These are phyloP conservation scores for Hypoxylon sp. DNA, from an alignment of 2,329 filamentous ascomycete species.

Conservation along the genomic window DNA sequence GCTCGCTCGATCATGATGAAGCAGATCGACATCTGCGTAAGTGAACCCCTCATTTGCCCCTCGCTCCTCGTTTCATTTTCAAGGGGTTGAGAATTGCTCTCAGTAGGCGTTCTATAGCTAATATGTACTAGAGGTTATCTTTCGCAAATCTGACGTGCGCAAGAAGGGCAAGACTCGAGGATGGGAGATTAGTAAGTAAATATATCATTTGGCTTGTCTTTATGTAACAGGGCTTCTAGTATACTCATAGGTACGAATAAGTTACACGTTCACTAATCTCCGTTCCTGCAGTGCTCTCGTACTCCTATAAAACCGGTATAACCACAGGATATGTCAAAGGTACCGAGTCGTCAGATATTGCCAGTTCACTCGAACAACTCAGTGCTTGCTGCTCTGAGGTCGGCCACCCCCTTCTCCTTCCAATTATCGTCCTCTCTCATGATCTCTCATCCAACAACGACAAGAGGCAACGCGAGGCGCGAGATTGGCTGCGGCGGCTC, in stretches of 20 bases:
- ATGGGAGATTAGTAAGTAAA: slow-evolving; percentile 65
- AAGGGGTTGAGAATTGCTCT: background rate
- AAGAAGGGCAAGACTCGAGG: slow-evolving; percentile 73
- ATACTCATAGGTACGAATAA: background rate
- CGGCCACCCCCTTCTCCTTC: slow-evolving; percentile 69
- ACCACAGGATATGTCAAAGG: slow-evolving; percentile 73
- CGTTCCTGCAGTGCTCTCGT: slow-evolving; percentile 60
- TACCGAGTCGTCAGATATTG: slow-evolving; percentile 67
- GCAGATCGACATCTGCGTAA: slow-evolving; percentile 68
- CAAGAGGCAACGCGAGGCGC: slow-evolving; percentile 71
- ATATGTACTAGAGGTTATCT: slow-evolving; percentile 64
- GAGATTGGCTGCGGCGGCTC: slow-evolving; percentile 70
- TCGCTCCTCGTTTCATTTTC: background rate
- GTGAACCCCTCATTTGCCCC: slow-evolving; percentile 41
- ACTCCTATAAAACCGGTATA: slow-evolving; percentile 65
- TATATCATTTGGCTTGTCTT: background rate
- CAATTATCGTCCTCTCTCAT: slow-evolving; percentile 68
- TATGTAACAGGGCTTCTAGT: too few species aligned
- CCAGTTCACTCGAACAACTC: slow-evolving; percentile 62
- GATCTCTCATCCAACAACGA: slow-evolving; percentile 68
- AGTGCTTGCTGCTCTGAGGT: slow-evolving; percentile 61
- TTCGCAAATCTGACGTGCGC: slow-evolving; percentile 73
- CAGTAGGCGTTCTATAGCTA: slow-evolving; percentile 17
- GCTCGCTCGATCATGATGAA: slow-evolving; percentile 66
- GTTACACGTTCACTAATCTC: slow-evolving; percentile 17